Conservation (phyloP, 306 rosid species). For the Leucaena leucocephala region DNA sequence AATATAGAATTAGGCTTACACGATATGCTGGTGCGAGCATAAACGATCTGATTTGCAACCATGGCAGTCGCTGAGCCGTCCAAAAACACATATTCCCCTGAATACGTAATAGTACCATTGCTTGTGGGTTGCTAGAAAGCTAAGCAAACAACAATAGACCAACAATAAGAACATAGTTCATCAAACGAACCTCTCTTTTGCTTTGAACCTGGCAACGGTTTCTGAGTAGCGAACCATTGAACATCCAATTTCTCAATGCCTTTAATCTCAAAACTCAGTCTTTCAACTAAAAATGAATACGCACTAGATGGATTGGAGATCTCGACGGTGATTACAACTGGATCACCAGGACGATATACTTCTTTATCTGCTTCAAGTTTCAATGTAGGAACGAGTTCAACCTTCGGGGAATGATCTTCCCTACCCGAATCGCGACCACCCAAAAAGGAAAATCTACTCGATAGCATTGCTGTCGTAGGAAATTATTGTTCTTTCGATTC, state of each 20-base stretch:
- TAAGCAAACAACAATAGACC: constrained; percentile 21
- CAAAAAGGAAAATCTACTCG: constrained; percentile 64
- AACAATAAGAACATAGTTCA: not conserved
- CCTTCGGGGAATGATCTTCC: constrained; percentile 32
- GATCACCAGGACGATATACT: constrained; percentile 90
- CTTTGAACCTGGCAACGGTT: constrained; percentile 70
- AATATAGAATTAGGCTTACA: constrained; percentile 55
- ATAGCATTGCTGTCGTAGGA: constrained; percentile 50
- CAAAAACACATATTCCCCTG: constrained; percentile 81
- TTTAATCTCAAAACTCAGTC: constrained; percentile 76
- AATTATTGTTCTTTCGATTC: not conserved
- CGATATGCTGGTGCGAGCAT: constrained; percentile 73
- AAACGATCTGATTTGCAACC: constrained; percentile 78
- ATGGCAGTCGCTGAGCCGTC: constrained; percentile 64
- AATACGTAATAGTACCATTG: not conserved
- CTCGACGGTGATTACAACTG: constrained; percentile 68
- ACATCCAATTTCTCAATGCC: constrained; percentile 83
- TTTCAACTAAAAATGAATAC: constrained; percentile 71
- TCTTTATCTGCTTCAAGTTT: constrained; percentile 75
- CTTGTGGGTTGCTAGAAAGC: not conserved
- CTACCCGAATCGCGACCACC: constrained; percentile 54
- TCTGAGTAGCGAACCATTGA: constrained; percentile 94
- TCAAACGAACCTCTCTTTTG: constrained; percentile 73
- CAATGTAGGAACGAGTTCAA: constrained; percentile 48
- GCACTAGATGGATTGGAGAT: constrained; percentile 55